Evolutionary conservation across 2,329 filamentous ascomycete species (phyloP), one percentile per base, ranked within the genome.

Genomic region (Nemania diffusa): DNA sequence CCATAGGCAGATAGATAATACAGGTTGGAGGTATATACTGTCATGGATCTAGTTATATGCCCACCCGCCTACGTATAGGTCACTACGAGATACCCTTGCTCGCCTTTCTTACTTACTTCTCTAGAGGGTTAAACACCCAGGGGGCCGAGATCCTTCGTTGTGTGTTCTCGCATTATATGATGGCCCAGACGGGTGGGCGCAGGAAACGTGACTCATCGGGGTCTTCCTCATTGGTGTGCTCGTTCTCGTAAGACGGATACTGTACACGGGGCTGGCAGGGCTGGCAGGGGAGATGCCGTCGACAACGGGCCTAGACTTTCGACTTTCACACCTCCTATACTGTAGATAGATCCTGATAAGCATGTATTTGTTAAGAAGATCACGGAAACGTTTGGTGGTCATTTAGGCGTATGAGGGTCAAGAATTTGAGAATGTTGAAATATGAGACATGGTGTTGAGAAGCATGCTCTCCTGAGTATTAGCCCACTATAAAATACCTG

Each of bases 131-230:
- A 40, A 13, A 40, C 9, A 22, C 6, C 20, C 48, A 24, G n/a
- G 15, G 40, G 4, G 48, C 17, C 26, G 26, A 37, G 32, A 13
- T 61, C 58, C 51, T 32, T 61, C 9, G 24, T 27, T 34, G 32
- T 24, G 32, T n/a, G 9, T 37, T 24, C 27, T 29, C 48, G 46
- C 24, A 48, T 51, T 15, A 13, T 11, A 27, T 53, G 44, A 46
- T 37, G 17, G n/a, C 13, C 26, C 1, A 27, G 32, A 57, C 46
- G 51, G 48, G 26, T 37, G 50, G 52, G 26, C 48, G 48, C 29
- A 13, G 20, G 46, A 20, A 22, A 26, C 34, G 22, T 67, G 65
- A 67, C 42, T 67, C 65, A 67, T 60, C 40, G 48, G 55, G 29
- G 55, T 59, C 17, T 42, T 58, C 20, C 64, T 37, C 53, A 50